Conservation (phyloP, 75 land plant genomes). For the Azolla pinnata region DNA sequence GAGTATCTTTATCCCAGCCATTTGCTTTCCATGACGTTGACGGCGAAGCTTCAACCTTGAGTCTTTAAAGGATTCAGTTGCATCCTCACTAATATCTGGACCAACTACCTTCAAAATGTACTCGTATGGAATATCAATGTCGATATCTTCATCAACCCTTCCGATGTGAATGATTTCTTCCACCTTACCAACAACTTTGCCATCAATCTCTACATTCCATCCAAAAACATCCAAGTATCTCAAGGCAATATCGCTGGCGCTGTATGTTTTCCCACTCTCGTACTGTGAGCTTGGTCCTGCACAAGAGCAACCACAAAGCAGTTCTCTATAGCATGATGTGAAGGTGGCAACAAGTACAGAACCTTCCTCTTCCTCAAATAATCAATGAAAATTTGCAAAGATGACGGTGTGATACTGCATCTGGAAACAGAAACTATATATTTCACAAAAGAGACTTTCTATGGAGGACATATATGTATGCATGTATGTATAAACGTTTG, state of each 20-base stretch:
- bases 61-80: background rate
- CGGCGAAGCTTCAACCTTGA: background rate
- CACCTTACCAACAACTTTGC: conserved; percentile 19
- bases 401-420: no score
- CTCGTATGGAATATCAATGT: background rate
- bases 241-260: conserved; percentile 6
- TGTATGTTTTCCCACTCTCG: background rate
- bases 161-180: conserved; percentile 21
- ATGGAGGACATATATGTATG: no score
- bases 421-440: no score
- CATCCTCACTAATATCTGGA: background rate
- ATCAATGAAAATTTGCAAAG: no score
- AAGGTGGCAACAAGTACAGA: no score
- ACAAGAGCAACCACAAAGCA: no score
- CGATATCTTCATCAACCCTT: background rate
- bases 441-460: no score
- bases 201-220: conserved; percentile 20
- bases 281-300: no score
- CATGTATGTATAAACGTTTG: no score
- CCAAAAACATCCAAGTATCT: conserved; percentile 14
- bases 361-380: no score
- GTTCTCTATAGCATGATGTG: no score
- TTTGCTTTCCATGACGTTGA: background rate
- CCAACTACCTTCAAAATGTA: conserved; percentile 14
- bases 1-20: conserved; percentile 10